Evolutionary conservation across 768 basidiomycete species (phyloP).

Genomic region (Thelephora ganbajun): DNA sequence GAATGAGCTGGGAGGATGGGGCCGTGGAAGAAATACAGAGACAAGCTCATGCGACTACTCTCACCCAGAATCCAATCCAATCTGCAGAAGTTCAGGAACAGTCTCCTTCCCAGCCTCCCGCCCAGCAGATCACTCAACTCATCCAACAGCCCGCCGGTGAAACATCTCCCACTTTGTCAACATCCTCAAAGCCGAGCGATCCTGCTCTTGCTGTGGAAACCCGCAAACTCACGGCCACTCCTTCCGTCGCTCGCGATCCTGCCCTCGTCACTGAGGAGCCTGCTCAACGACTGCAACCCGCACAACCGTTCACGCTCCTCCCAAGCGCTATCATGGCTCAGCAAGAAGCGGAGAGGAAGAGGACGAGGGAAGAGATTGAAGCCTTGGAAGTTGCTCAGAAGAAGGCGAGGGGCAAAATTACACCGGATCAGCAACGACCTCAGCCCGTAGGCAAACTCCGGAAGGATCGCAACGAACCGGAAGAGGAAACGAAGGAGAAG

Average conservation of each 20-base stretch:
- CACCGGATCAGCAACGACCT: neutral
- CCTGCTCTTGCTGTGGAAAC: slow-evolving; percentile 62
- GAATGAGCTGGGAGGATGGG: slow-evolving; percentile 78
- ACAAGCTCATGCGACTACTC: slow-evolving; percentile 2
- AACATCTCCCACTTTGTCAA: slow-evolving; percentile 16
- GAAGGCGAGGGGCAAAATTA: slow-evolving; percentile 23
- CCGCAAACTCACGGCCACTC: slow-evolving; percentile 64
- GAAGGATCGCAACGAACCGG: slow-evolving; percentile 26
- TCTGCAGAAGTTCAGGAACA: slow-evolving; percentile 17
- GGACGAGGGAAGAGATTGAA: slow-evolving; percentile 34
- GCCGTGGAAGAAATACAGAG: slow-evolving; percentile 33
- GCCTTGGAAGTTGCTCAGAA: slow-evolving; percentile 30
- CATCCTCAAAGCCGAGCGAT: slow-evolving; percentile 31
- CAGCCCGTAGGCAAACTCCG: slow-evolving; percentile 21
- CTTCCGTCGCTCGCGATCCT: slow-evolving; percentile 54
- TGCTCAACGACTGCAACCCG: slow-evolving; percentile 8
- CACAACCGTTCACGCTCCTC: slow-evolving; percentile 13
- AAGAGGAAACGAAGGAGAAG: slow-evolving; percentile 26
- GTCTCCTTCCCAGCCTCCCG: slow-evolving; percentile 13
- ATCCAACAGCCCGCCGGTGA: slow-evolving; percentile 5
- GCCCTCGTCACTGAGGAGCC: slow-evolving; percentile 12
- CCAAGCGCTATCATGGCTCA: slow-evolving; percentile 28
- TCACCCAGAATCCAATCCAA: neutral
- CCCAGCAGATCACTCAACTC: slow-evolving; percentile 16
- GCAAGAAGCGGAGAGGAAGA: slow-evolving; percentile 41